phyloP scores from a whole-genome alignment of 441 rosid species.

The Syzygium syzygioides region DNA sequence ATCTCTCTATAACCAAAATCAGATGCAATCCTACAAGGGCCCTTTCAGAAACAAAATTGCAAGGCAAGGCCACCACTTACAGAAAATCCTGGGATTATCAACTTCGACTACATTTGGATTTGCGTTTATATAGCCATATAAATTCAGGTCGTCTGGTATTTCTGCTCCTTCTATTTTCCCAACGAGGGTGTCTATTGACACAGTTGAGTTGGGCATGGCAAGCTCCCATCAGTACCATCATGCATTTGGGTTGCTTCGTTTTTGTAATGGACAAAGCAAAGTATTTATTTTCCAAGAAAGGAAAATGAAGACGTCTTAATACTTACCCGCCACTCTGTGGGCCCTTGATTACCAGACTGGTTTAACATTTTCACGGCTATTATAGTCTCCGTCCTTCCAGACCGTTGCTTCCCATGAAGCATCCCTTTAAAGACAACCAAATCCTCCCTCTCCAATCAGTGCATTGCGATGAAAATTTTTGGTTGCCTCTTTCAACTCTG shows the following conservation, averaged over 20 bases:
- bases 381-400: neutral
- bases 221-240: neutral
- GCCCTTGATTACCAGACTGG: neutral
- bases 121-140: neutral
- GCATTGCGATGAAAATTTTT: neutral
- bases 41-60: neutral
- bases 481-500: neutral
- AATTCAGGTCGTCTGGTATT: neutral
- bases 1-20: neutral
- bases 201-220: neutral
- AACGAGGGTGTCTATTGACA: neutral
- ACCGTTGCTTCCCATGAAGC: neutral
- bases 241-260: neutral
- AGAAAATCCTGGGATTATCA: neutral
- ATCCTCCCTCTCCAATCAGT: neutral
- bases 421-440: neutral
- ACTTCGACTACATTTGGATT: neutral
- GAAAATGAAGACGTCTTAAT: neutral
- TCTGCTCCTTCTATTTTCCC: neutral
- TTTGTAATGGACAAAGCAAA: neutral
- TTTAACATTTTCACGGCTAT: neutral
- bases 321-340: neutral
- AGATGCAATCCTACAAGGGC: neutral
- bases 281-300: neutral
- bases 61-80: neutral